Percentiles rank a stretch among this genome's conserved stretches.
These are phyloP conservation scores for Fusarium sp. DNA, from an alignment of 2,329 filamentous ascomycete species.

Conservation along the genomic window DNA sequence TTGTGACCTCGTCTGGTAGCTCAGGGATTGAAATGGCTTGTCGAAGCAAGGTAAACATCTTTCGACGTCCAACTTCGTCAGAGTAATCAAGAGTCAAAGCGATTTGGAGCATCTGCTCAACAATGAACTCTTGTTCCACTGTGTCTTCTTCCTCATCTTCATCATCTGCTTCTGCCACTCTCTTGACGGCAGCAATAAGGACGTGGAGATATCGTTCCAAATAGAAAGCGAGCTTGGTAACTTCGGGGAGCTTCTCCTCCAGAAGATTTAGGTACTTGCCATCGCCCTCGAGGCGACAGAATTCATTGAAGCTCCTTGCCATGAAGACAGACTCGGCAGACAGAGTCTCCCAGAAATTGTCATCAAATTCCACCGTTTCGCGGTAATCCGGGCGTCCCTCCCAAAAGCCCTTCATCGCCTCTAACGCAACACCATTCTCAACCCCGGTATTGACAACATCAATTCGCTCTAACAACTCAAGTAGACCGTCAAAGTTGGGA, in stretches of 20 bases:
- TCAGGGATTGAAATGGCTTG: constrained; percentile 89
- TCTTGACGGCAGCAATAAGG: constrained; percentile 75
- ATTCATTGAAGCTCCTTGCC: constrained; percentile 93
- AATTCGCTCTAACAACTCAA: constrained; percentile 93
- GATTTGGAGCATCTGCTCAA: constrained; percentile 95
- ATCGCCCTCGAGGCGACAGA: constrained; percentile 82
- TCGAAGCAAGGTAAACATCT: constrained; percentile 94
- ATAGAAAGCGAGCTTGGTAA: constrained; percentile 90
- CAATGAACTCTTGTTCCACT: constrained; percentile 93
- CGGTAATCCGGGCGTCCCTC: constrained; percentile 88
- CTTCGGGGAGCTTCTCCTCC: constrained; percentile 95
- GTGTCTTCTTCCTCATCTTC: constrained; percentile 85
- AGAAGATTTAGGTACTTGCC: constrained; percentile 81
- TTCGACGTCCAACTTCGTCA: constrained; percentile 94
- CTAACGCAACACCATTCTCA: constrained; percentile 90
- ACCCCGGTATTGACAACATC: constrained; percentile 92
- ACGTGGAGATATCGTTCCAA: constrained; percentile 84
- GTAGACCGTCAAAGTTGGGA: constrained; percentile 84
- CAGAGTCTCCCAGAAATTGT: constrained; percentile 84
- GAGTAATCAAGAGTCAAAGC: constrained; percentile 94
- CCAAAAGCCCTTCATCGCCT: constrained; percentile 98
- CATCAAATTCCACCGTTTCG: constrained; percentile 79
- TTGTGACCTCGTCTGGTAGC: constrained; percentile 92
- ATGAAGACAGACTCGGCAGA: constrained; percentile 92
- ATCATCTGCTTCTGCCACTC: constrained; percentile 63